phyloP scores from a whole-genome alignment of 768 basidiomycete species.

The Kwoniella heveanensis region DNA sequence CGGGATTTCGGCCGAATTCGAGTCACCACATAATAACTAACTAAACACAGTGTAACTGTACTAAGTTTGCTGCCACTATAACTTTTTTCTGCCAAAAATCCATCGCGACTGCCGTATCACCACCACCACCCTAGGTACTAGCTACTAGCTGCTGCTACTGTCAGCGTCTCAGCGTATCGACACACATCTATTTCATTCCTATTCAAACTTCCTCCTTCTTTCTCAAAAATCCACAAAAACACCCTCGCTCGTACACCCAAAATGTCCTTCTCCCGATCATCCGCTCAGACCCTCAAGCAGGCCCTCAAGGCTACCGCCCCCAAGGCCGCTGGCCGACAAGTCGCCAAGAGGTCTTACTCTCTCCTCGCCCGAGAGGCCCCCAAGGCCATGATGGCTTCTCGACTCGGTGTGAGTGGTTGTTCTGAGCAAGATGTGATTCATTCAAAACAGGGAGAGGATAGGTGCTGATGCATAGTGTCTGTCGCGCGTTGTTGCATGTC shows the following conservation, averaged over 20 bases:
- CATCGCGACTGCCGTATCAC: conserved; percentile 12
- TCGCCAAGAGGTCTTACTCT: conserved; percentile 54
- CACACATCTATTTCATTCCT: not conserved
- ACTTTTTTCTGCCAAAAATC: conserved; percentile 9
- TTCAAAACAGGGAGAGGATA: not conserved
- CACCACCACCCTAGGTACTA: no score
- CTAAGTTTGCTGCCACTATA: not conserved
- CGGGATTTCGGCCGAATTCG: conserved; percentile 29
- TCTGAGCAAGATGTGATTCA: no score
- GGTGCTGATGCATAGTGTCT: no score
- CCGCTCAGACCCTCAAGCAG: conserved; percentile 50
- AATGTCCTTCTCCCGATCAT: conserved; percentile 55
- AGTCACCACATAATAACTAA: conserved; percentile 2
- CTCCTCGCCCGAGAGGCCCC: conserved; percentile 51
- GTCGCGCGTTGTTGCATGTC: no score
- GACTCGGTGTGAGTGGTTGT: conserved; percentile 47
- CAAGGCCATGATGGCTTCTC: conserved; percentile 41
- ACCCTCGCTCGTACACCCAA: conserved; percentile 11
- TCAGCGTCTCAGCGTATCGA: not conserved
- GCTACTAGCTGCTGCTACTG: no score
- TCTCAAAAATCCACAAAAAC: conserved; percentile 6
- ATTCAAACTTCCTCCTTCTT: conserved; percentile 3
- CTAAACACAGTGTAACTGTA: not conserved
- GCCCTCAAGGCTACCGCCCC: conserved; percentile 48
- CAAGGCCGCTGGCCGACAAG: conserved; percentile 31